phyloP scores from a whole-genome alignment of 164 flowering plant genomes.

The Annona cherimola region DNA sequence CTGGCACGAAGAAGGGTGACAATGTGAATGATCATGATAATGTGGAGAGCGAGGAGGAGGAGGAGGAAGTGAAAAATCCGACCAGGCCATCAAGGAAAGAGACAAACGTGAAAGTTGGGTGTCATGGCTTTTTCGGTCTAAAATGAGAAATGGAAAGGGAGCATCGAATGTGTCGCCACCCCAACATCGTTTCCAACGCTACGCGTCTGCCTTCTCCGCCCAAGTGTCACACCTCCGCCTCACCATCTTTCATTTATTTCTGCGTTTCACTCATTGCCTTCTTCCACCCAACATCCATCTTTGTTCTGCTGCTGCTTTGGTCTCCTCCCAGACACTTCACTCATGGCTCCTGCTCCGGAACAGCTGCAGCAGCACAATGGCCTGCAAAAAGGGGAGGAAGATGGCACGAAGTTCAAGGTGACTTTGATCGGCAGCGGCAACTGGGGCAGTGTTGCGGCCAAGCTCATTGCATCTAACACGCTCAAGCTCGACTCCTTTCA shows the following conservation, averaged over 20 bases:
- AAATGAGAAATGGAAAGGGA: not conserved
- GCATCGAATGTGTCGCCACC: conserved; percentile 21
- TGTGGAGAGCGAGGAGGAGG: too few species aligned
- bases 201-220: conserved; percentile 47
- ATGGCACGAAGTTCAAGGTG: conserved; percentile 35
- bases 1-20: too few species aligned
- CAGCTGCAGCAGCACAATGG: not conserved
- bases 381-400: not conserved
- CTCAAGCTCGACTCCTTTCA: conserved; percentile 54
- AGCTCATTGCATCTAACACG: conserved; percentile 87
- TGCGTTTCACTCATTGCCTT: conserved; percentile 5
- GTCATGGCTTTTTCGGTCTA: too few species aligned
- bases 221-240: not conserved
- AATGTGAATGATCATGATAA: too few species aligned
- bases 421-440: conserved; percentile 93
- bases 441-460: conserved; percentile 97
- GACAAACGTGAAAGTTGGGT: too few species aligned
- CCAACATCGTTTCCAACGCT: conserved; percentile 25
- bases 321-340: not conserved
- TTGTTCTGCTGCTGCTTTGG: not conserved
- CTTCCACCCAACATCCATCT: conserved; percentile 6
- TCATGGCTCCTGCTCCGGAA: conserved; percentile 25
- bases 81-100: too few species aligned
- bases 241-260: conserved; percentile 3
- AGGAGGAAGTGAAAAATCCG: too few species aligned